Base-by-base conservation (phyloP, 1,284 basidiomycete species). In the Paramarasmius palmivorus region DNA sequence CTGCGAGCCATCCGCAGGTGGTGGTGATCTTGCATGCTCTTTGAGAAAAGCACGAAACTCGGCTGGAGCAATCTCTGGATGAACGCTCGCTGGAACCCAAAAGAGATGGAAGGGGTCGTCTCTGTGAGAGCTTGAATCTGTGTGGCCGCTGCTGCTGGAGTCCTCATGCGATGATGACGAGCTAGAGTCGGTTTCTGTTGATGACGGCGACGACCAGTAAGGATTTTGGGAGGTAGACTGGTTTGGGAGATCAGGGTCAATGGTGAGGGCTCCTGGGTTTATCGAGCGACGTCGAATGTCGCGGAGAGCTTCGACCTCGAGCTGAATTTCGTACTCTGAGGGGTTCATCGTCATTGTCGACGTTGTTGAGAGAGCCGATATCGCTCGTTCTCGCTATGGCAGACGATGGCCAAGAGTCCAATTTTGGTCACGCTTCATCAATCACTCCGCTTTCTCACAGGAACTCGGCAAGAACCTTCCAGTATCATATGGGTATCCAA, bases 41-140 rank as follows among this genome's bases (percentile, higher is more conserved):
- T 95, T 92, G 61, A 99, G 84, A 66, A 98, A 98, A 25, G 88
- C 88, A 55, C 93, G 87, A 72, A 99, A 99, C 72, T 98, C 94
- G 49, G 88, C 87, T 9, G 97, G 97, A 1, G 95, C 96, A 66
- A 99, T 92, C 75, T 99, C 96, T 19, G 96, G 97, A 68, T 99
- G 96, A 20, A 98, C 78, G 53, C 90, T 86, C 14, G 96, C 96
- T 37, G 96, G 96, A 15, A 99, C 93, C 96, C 96, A 99, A 77
- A 98, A 98, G 56, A 98, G 84, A 70, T 93, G 87, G 63, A 86
- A 84, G 8, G 88, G 87, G 73, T 93, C 90, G 63, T 89, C 86
- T 48, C 71, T 64, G 55, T 65, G 66, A 39, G 67, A 52, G 26
- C 52, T 56, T 38, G 56, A 46, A 39, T 59, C 60, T 9, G 61